Conservation (phyloP, 805 yeast species). For the Wickerhamomyces mucosus region DNA sequence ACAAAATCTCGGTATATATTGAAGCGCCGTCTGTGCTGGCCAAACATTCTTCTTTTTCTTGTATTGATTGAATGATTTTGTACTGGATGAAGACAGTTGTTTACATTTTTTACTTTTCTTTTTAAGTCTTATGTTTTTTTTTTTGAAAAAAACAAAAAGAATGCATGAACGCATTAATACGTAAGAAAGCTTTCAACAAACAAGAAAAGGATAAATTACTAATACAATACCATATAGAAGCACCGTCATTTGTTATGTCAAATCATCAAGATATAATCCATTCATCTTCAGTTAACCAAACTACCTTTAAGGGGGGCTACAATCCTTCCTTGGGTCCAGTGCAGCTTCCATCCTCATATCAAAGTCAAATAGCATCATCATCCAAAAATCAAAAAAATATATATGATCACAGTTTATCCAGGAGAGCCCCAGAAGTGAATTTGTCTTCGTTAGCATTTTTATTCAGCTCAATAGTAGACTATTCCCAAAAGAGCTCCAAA, state of each 20-base stretch:
- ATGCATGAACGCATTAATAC: no score
- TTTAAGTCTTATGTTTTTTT: background rate
- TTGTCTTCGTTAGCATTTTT: constrained; percentile 58
- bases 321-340: constrained; percentile 22
- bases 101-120: no score
- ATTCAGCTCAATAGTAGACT: constrained; percentile 61
- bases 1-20: constrained; percentile 16
- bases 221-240: no score
- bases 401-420: constrained; percentile 60
- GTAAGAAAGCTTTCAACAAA: no score
- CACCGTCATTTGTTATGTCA: no score
- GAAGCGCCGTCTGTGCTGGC: constrained; percentile 13
- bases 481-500: constrained; percentile 49
- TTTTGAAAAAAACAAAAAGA: background rate
- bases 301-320: constrained; percentile 15
- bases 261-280: constrained; percentile 11
- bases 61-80: no score
- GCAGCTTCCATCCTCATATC: constrained; percentile 19
- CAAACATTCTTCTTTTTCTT: constrained; percentile 13
- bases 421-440: constrained; percentile 60
- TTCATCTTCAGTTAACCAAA: constrained; percentile 14
- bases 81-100: no score
- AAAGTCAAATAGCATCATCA: constrained; percentile 7
- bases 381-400: constrained; percentile 22
- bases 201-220: no score